Base-by-base conservation (phyloP, 768 basidiomycete species). In the Xanthoconium stramineum region DNA sequence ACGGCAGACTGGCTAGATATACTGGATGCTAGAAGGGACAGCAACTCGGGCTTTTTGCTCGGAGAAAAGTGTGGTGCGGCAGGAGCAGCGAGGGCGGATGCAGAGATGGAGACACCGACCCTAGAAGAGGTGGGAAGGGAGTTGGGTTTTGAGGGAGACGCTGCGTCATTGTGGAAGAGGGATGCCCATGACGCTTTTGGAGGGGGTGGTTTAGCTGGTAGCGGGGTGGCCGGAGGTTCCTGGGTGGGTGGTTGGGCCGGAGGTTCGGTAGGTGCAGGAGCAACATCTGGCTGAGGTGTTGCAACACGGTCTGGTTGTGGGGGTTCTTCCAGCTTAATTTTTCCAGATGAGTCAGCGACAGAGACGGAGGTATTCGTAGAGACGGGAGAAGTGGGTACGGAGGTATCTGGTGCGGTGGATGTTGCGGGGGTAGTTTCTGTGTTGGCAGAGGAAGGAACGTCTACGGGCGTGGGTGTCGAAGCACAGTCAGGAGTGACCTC, bases 171-270 rank as follows among this genome's bases (percentile, higher is more conserved):
- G 48, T 80, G 80, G 37, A 91, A 75, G 35, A 92, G 82, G 14
- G 87, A 87, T 0, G 89, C 88, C 84, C 86, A 92, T 2, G 86
- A 87, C 2, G 52, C 55, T 68, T 85, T 89, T 72, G 83, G 87
- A n/a, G 61, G 53, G 15, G 67, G 40, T 6, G 75, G 69, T 37
- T 74, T 54, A 17, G 33, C 19, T 3, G 74, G 52, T 1, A 64
- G 52, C 0, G 64, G 48, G 40, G 54, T n/a, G 5, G 60, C 59
- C 35, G 53, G 33, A 30, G 52, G 33, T 8, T 44, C 48, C 13
- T 55, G 4, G 19, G 5, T 0, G 13, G 59, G 29, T 20, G 46
- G 28, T 19, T 56, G 47, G 13, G 19, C 43, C 14, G 46, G 12
- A 5, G 56, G 48, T 40, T 63, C 61, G 2, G 19, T 19, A 28